phyloP scores from a whole-genome alignment of 176 grass and related monocot genomes.

The Triticum timopheevii region DNA sequence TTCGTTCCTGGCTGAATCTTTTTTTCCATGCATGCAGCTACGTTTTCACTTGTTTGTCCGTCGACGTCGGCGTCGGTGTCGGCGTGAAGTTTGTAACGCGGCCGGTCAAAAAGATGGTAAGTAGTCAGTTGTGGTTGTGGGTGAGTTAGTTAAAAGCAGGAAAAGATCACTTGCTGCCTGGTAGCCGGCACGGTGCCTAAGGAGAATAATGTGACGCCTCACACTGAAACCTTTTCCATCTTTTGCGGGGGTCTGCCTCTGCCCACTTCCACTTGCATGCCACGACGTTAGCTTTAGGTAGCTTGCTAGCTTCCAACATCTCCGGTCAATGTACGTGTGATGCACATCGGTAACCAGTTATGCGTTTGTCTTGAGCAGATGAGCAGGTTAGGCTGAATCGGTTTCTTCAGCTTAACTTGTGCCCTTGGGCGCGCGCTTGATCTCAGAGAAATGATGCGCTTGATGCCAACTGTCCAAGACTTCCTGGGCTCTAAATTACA shows the following conservation, averaged over 20 bases:
- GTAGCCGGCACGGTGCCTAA: background rate
- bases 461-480: background rate
- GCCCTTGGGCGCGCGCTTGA: background rate
- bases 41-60: no score
- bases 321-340: constrained; percentile 1
- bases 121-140: background rate
- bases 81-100: no score
- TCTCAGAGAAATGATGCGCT: background rate
- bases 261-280: background rate
- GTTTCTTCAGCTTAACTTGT: background rate
- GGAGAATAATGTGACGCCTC: constrained; percentile 18
- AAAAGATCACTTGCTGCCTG: background rate
- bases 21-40: no score
- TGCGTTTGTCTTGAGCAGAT: background rate
- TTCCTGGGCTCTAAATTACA: background rate
- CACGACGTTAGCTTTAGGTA: no score
- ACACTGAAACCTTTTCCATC: background rate
- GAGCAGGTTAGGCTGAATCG: background rate
- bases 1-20: no score
- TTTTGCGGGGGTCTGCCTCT: background rate
- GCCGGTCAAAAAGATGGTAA: background rate
- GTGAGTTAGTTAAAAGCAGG: constrained; percentile 3
- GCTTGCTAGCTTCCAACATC: constrained; percentile 20
- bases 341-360: background rate
- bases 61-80: no score